phyloP scores from a whole-genome alignment of 495 filamentous ascomycete species.

The Penicillium argentinense region DNA sequence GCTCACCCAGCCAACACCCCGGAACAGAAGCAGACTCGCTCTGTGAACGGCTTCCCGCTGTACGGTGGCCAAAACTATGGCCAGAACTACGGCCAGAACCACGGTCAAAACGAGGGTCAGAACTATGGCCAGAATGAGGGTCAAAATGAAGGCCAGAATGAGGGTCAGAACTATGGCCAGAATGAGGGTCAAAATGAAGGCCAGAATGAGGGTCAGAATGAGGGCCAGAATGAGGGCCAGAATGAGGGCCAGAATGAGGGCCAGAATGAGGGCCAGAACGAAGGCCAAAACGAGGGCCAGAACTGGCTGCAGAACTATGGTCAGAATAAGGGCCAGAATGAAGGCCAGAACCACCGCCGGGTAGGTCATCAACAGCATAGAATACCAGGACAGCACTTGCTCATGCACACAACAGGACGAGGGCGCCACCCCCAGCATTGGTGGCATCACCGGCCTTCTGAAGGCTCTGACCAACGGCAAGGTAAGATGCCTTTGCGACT shows the following conservation, averaged over 20 bases:
- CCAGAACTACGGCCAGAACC: background rate
- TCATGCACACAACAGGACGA: no score
- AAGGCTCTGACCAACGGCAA: background rate
- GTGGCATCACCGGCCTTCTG: background rate
- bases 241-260: constrained; percentile 6
- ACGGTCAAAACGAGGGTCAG: constrained; percentile 7
- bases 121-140: constrained; percentile 10
- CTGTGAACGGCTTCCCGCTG: background rate
- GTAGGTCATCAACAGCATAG: no score
- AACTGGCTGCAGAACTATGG: background rate
- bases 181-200: constrained; percentile 12
- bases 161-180: constrained; percentile 5
- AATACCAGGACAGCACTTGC: no score
- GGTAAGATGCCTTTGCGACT: no score
- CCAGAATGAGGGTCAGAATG: constrained; percentile 14
- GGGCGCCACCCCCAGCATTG: no score
- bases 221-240: background rate
- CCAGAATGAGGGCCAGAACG: constrained; percentile 8
- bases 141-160: constrained; percentile 1
- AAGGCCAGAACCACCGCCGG: constrained; percentile 8
- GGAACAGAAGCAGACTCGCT: background rate
- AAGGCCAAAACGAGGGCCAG: constrained; percentile 1
- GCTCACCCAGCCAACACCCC: constrained; percentile 1
- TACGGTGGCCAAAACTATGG: background rate
- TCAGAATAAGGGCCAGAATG: constrained; percentile 14